Evolutionary conservation across 176 grass and related monocot genomes (phyloP).

Genomic region (Oryza coarctata): DNA sequence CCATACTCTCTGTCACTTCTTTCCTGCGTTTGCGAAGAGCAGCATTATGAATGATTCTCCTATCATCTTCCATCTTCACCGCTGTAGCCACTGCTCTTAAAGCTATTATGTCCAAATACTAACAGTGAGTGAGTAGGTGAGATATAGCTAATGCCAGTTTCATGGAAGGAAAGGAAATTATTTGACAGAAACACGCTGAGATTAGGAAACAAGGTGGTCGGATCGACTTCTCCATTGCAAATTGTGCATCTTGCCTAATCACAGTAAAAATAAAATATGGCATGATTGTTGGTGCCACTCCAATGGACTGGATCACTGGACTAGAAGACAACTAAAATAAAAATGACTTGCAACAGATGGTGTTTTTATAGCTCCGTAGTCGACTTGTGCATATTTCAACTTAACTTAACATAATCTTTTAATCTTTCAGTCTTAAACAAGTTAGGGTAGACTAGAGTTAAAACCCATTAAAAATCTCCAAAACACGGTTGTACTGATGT

Average conservation of each 20-base stretch:
- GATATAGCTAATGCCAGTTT: constrained; percentile 15
- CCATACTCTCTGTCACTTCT: constrained; percentile 55
- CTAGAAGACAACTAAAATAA: not conserved
- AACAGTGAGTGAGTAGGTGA: constrained; percentile 28
- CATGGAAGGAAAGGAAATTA: not conserved
- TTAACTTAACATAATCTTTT: too few species aligned
- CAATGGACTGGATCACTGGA: not conserved
- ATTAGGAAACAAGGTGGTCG: constrained; percentile 51
- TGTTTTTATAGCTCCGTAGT: not conserved
- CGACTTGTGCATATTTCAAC: too few species aligned
- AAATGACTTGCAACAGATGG: not conserved
- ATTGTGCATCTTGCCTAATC: constrained; percentile 62
- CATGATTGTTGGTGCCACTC: not conserved
- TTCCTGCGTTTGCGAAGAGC: constrained; percentile 68
- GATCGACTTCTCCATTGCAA: constrained; percentile 58
- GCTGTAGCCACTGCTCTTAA: constrained; percentile 72
- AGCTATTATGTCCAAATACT: constrained; percentile 44
- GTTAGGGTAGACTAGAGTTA: too few species aligned
- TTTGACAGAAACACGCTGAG: constrained; percentile 32
- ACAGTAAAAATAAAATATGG: not conserved
- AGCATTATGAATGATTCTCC: constrained; percentile 62
- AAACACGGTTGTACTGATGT: too few species aligned
- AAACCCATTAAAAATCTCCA: too few species aligned
- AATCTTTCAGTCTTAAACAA: too few species aligned
- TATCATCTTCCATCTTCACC: constrained; percentile 80